Evolutionary conservation across 1,284 basidiomycete genomes (phyloP), one percentile per base, ranked within the genome.

Genomic region (Trichosporon sp.): DNA sequence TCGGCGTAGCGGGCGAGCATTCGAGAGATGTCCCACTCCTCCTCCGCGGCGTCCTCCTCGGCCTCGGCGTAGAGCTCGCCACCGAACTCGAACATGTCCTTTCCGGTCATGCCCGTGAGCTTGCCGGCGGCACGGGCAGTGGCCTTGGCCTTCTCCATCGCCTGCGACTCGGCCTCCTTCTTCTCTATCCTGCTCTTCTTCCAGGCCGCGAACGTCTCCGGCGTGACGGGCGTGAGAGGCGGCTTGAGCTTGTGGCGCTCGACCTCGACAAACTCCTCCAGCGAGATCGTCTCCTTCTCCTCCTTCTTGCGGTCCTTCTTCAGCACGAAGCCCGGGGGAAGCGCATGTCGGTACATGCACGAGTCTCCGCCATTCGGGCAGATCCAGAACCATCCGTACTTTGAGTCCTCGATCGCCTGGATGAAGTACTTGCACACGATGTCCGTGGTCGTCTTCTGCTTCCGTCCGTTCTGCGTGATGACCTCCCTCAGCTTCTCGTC

Each of bases 361-460:
- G 88, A 88, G 65, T 94, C 91, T 62, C 79, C 80, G 68, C 80
- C 81, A 68, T 83, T 83, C 25, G 82, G 82, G 64, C 83, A 84
- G 77, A 83, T 81, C 83, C 83, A 84, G 80, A 79, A 84, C 86
- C 85, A 85, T 35, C 85, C 83, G 70, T 85, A 95, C 88, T 93
- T 94, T 80, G 93, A 90, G 12, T 88, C 87, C 82, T 99, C 97
- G 79, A 99, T 97, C 29, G 96, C 97, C 79, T 98, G 91, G 73
- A 99, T 91, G 80, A 99, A 99, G 85, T 86, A 90, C 84, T 96
- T 98, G 89, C 96, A 98, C 9, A 98, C 95, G 78, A 98, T 97
- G 81, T 97, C 95, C 58, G 96, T 99, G 29, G 56, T 60, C 2
- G 91, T 94, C 34, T 91, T 95, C 64, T 95, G 95, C 83, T 97